Evolutionary conservation across 2,329 filamentous ascomycete species (phyloP).

Genomic region (Fusarium nanum): DNA sequence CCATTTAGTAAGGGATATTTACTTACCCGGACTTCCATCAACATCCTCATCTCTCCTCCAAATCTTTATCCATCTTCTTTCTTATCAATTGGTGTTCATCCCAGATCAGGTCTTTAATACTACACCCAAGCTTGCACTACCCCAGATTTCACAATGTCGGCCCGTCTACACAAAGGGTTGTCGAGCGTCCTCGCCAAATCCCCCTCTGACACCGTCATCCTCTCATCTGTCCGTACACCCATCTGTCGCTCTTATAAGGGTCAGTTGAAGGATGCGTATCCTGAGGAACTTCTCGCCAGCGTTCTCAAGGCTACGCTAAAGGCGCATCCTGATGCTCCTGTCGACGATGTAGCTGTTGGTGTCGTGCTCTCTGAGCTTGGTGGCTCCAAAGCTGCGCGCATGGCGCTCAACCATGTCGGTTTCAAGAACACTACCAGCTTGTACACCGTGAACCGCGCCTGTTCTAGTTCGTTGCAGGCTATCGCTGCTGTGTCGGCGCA

Average conservation of each 20-base stretch:
- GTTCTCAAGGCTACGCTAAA: slow-evolving; percentile 63
- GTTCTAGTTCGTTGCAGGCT: slow-evolving; percentile 80
- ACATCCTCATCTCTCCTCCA: slow-evolving; percentile 7
- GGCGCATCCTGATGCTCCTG: slow-evolving; percentile 73
- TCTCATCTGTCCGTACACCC: slow-evolving; percentile 90
- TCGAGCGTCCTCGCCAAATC: slow-evolving; percentile 81
- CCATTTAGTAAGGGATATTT: slow-evolving; percentile 33
- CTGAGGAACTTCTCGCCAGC: slow-evolving; percentile 83
- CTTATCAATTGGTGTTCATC: slow-evolving; percentile 3
- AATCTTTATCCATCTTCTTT: slow-evolving; percentile 4
- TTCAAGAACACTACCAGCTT: slow-evolving; percentile 78
- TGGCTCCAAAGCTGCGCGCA: slow-evolving; percentile 88
- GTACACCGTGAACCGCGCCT: slow-evolving; percentile 90
- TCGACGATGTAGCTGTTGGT: slow-evolving; percentile 84
- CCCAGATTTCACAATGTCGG: slow-evolving; percentile 29
- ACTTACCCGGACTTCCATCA: slow-evolving; percentile 38
- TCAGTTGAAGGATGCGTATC: slow-evolving; percentile 86
- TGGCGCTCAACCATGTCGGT: slow-evolving; percentile 88
- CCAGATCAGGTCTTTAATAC: background rate
- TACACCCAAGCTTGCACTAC: background rate
- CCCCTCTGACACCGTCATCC: slow-evolving; percentile 85
- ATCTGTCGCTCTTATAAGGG: slow-evolving; percentile 87
- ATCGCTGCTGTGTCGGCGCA: slow-evolving; percentile 79
- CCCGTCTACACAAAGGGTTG: slow-evolving; percentile 63
- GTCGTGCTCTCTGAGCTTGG: slow-evolving; percentile 92